Conservation (phyloP, 2,329 filamentous ascomycete genomes). For the Fusarium coffeatum region DNA sequence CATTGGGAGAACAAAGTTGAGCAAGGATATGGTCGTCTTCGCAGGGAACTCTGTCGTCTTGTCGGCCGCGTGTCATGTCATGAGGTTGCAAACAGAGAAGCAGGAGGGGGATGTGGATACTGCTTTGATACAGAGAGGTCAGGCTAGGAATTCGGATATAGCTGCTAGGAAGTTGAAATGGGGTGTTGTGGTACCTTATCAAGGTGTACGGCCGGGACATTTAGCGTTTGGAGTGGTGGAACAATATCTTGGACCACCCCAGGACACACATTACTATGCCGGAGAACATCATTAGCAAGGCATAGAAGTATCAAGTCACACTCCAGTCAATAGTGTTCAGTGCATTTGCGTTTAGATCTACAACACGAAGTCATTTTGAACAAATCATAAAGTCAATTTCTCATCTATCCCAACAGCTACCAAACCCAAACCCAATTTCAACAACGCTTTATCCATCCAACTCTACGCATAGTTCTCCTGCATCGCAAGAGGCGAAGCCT, state of each 20-base stretch:
- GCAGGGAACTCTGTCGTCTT: not conserved
- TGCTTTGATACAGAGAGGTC: not conserved
- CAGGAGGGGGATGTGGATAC: not conserved
- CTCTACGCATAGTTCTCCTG: not conserved
- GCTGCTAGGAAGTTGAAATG: not conserved
- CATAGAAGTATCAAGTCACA: accelerated
- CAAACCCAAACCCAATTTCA: not conserved
- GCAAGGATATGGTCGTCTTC: not conserved
- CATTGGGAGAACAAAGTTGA: not conserved
- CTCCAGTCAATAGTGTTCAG: too few relatives aligned
- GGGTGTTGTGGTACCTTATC: not conserved
- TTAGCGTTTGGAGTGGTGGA: not conserved
- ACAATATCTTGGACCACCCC: not conserved
- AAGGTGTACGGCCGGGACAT: not conserved
- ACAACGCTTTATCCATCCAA: not conserved
- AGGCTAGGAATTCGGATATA: not conserved
- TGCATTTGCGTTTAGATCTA: too few relatives aligned
- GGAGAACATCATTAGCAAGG: not conserved
- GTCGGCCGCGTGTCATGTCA: not conserved
- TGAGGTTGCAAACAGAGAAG: not conserved
- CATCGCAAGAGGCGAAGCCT: slow-evolving; percentile 15
- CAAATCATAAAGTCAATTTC: not conserved
- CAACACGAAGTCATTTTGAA: not conserved
- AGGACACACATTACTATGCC: not conserved
- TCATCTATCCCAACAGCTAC: not conserved